Evolutionary conservation across 2,329 filamentous ascomycete genomes (phyloP).

Genomic region (Periconia digitata): DNA sequence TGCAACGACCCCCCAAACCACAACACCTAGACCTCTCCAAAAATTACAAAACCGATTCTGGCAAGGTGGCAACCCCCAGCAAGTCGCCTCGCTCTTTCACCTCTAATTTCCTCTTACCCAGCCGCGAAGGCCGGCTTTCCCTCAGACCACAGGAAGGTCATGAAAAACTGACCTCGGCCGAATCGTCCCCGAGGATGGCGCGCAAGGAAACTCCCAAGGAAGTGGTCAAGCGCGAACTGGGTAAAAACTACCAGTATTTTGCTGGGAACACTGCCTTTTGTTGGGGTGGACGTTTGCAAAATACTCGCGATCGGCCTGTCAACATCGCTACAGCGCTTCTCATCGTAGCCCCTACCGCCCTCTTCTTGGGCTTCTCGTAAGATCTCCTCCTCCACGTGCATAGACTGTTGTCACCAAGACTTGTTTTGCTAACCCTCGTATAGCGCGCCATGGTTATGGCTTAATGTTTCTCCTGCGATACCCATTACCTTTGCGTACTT

Average conservation of each 20-base stretch:
- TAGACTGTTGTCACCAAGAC: neutral
- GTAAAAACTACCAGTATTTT: slow-evolving; percentile 89
- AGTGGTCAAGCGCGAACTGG: slow-evolving; percentile 50
- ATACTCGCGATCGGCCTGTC: slow-evolving; percentile 82
- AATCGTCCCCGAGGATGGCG: slow-evolving; percentile 70
- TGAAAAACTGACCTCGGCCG: slow-evolving; percentile 80
- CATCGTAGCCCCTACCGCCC: slow-evolving; percentile 72
- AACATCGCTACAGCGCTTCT: slow-evolving; percentile 84
- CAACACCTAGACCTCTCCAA: slow-evolving; percentile 63
- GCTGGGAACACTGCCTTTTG: slow-evolving; percentile 91
- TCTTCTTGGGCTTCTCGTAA: slow-evolving; percentile 84
- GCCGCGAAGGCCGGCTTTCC: slow-evolving; percentile 54
- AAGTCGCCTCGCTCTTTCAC: slow-evolving; percentile 77
- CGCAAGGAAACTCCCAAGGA: slow-evolving; percentile 44
- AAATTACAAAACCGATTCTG: slow-evolving; percentile 57
- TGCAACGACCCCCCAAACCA: slow-evolving; percentile 62
- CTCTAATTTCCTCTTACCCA: slow-evolving; percentile 70
- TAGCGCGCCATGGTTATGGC: slow-evolving; percentile 79
- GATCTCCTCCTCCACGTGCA: slow-evolving; percentile 16
- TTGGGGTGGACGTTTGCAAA: slow-evolving; percentile 81
- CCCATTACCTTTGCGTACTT: slow-evolving; percentile 89
- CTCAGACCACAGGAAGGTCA: slow-evolving; percentile 60
- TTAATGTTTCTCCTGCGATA: slow-evolving; percentile 81
- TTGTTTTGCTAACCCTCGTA: slow-evolving; percentile 19
- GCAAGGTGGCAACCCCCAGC: slow-evolving; percentile 59